These are phyloP conservation scores for Macrophomina tecta DNA, from an alignment of 2,329 filamentous ascomycete genomes.

Conservation along the genomic window DNA sequence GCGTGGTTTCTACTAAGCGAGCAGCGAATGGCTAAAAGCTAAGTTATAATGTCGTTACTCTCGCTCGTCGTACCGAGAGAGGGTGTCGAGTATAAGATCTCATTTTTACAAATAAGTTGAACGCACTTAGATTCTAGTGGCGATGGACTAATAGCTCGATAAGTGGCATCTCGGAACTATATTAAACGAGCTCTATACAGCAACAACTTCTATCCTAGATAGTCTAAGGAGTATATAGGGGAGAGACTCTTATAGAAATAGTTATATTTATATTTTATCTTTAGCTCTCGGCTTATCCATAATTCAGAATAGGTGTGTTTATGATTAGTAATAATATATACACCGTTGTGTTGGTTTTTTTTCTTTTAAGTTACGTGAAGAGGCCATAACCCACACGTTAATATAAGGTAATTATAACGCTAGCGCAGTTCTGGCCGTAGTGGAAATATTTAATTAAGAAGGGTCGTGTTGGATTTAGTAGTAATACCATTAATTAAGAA, in stretches of 20 bases:
- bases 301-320: no score
- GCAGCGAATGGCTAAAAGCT: not conserved
- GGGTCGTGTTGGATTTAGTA: no score
- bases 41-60: not conserved
- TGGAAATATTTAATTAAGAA: no score
- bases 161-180: slow-evolving; percentile 3
- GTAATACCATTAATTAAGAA: no score
- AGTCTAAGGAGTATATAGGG: not conserved
- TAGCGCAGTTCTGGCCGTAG: no score
- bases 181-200: not conserved
- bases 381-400: no score
- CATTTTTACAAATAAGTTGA: not conserved
- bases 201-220: not conserved
- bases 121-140: not conserved
- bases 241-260: not conserved
- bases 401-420: no score
- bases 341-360: no score
- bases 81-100: not conserved
- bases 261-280: not conserved
- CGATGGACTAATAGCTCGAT: not conserved
- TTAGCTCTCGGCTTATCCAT: no score
- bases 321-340: not conserved
- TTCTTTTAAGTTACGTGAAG: no score
- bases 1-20: not conserved
- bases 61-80: not conserved